Base-by-base conservation (phyloP, 192 early-diverging fungal species). In the Umbelopsis vinacea region DNA sequence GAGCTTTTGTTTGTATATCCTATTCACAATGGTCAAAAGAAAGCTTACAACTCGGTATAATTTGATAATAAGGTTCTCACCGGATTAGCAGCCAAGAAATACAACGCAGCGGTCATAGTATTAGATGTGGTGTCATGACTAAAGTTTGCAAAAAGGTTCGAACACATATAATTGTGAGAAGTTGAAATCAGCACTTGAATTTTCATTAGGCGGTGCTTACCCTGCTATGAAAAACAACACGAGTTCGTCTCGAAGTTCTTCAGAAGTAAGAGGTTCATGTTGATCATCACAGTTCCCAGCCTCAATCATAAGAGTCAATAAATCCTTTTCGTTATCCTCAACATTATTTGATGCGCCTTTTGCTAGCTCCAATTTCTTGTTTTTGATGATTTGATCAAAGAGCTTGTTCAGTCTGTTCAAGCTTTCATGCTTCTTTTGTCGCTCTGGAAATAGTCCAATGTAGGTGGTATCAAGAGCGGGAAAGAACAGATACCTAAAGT, bases 251-350 rank as follows among this genome's bases (percentile, higher is more conserved):
- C 74, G 33, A 43, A 80, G 46, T 54, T 80, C 79, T 12, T 66
- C 35, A 6, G 70, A 46, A 12, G 63, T 54, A 5, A 76, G 50
- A 22, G 66, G 52, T 8, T 50, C 35, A 54, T 15, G 33, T 19
- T 26, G 50, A 33, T 14, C 81, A 37, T 82, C 77, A 48, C 78
- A 52, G 47, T 79, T 74, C 66, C 80, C 75, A 3, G 86, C 84
- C 71, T 88, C 83, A 22, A 88, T 74, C 86, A 88, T 83, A 70
- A 88, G 74, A 8, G 86, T 80, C 33, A 88, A 76, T 73, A 86
- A 55, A 52, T 83, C 83, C 4, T 71, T 71, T n/a, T 71, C 70
- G 40, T 52, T 55, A 2, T 71, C 70, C 7, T 74, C 79, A 37
- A 55, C 79, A 63, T 10, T 19, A 63, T 10, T 19, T 5, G 72